Conservation (phyloP, 176 grass and related monocot species). For the Avena eriantha region DNA sequence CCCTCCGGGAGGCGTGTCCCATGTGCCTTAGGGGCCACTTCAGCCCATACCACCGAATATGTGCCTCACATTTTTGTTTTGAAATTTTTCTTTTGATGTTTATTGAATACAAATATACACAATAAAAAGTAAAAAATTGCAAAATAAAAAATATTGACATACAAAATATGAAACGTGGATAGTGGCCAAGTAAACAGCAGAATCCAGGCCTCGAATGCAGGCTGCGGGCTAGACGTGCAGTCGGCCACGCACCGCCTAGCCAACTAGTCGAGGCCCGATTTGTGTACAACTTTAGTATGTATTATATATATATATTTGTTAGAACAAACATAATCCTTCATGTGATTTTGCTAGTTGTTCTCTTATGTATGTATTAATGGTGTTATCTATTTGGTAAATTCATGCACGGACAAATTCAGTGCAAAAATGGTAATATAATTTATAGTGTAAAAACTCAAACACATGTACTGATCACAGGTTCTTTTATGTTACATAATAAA, state of each 20-base stretch:
- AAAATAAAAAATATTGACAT: neutral
- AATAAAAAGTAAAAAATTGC: no score
- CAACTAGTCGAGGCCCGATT: neutral
- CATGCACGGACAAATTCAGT: no score
- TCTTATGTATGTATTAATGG: neutral
- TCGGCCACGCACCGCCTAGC: neutral
- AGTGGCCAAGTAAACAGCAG: neutral
- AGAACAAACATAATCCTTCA: neutral
- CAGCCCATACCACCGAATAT: slow-evolving; percentile 12
- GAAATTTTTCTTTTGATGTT: no score
- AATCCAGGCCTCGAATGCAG: neutral
- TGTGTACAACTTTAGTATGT: neutral
- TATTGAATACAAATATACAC: no score
- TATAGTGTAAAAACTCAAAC: no score
- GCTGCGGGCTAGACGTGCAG: neutral
- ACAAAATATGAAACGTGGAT: no score
- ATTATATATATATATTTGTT: no score
- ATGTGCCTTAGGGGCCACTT: slow-evolving; percentile 27
- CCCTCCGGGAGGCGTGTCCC: neutral
- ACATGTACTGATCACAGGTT: no score
- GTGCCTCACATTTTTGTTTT: neutral
- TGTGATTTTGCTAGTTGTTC: neutral
- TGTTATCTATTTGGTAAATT: no score
- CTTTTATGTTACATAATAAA: no score
- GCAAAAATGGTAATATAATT: no score